Percentiles rank a stretch among this genome's conserved stretches.
These are phyloP conservation scores for Penicillium sp. DNA, from an alignment of 2,329 filamentous ascomycete species.

Conservation along the genomic window DNA sequence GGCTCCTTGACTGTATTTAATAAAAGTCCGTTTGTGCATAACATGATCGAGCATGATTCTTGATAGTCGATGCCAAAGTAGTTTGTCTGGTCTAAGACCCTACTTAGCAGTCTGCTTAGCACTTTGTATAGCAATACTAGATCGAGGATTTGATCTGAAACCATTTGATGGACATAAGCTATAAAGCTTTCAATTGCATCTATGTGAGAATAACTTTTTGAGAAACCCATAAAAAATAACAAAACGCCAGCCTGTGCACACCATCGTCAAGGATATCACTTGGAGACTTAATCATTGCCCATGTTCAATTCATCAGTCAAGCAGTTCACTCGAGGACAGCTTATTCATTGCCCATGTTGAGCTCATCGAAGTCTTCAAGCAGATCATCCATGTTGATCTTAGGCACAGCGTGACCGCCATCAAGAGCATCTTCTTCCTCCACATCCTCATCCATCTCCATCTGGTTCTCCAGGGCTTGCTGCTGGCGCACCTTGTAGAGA, in stretches of 20 bases:
- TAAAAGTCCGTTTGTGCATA: too few species aligned
- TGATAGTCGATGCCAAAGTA: too few species aligned
- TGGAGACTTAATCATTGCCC: slow-evolving; percentile 49
- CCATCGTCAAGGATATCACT: slow-evolving; percentile 30
- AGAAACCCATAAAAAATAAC: slow-evolving; percentile 13
- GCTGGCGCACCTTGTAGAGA: slow-evolving; percentile 69
- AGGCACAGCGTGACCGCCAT: slow-evolving; percentile 61
- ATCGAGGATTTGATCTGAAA: not conserved
- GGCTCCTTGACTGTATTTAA: too few species aligned
- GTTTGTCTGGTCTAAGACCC: too few species aligned
- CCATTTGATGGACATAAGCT: not conserved
- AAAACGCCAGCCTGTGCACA: slow-evolving; percentile 25
- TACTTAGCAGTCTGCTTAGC: not conserved
- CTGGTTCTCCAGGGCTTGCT: slow-evolving; percentile 46
- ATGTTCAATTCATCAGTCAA: slow-evolving; percentile 48
- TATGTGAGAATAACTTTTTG: slow-evolving; percentile 15
- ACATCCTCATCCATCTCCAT: slow-evolving; percentile 55
- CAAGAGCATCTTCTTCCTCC: slow-evolving; percentile 52
- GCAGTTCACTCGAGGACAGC: slow-evolving; percentile 36
- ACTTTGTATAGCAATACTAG: too few species aligned
- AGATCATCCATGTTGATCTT: slow-evolving; percentile 70
- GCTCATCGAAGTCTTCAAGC: slow-evolving; percentile 32
- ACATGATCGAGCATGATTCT: too few species aligned
- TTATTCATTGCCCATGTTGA: slow-evolving; percentile 58
- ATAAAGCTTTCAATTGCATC: slow-evolving; percentile 9